Evolutionary conservation across 805 yeast genomes (phyloP).

Genomic region (Ascoidea tarda): DNA sequence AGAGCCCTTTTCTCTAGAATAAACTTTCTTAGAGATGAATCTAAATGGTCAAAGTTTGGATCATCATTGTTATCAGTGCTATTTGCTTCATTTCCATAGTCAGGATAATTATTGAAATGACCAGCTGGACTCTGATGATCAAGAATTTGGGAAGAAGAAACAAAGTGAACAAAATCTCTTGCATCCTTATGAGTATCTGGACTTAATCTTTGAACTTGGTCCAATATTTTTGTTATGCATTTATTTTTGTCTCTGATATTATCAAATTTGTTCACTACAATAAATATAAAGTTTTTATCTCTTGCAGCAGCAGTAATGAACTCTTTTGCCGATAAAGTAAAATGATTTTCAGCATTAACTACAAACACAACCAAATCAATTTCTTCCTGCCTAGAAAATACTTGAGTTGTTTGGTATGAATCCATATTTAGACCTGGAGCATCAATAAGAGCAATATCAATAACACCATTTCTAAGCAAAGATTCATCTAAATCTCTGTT

Average conservation of each 20-base stretch:
- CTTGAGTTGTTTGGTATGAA: conserved; percentile 86
- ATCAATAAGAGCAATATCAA: conserved; percentile 85
- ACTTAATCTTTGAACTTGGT: conserved; percentile 71
- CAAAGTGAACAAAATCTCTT: conserved; percentile 86
- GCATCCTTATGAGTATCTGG: conserved; percentile 89
- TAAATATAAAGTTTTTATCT: conserved; percentile 84
- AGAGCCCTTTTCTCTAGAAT: conserved; percentile 79
- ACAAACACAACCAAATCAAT: conserved; percentile 94
- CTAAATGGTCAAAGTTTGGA: conserved; percentile 73
- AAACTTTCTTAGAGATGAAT: conserved; percentile 73
- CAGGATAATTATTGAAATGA: conserved; percentile 17
- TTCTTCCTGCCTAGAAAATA: conserved; percentile 92
- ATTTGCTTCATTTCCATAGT: conserved; percentile 9
- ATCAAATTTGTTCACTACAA: conserved; percentile 90
- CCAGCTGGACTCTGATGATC: conserved; percentile 21
- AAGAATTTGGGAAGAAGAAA: conserved; percentile 45
- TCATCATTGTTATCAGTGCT: conserved; percentile 17
- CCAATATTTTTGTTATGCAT: conserved; percentile 64
- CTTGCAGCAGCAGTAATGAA: conserved; percentile 82
- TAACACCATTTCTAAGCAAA: conserved; percentile 74
- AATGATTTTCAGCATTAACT: conserved; percentile 90
- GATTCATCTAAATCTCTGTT: conserved; percentile 52
- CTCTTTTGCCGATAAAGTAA: conserved; percentile 88
- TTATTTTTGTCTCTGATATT: conserved; percentile 67
- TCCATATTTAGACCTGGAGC: conserved; percentile 96